phyloP scores from a whole-genome alignment of 2,329 filamentous ascomycete genomes.

The Fusarium sacchari region DNA sequence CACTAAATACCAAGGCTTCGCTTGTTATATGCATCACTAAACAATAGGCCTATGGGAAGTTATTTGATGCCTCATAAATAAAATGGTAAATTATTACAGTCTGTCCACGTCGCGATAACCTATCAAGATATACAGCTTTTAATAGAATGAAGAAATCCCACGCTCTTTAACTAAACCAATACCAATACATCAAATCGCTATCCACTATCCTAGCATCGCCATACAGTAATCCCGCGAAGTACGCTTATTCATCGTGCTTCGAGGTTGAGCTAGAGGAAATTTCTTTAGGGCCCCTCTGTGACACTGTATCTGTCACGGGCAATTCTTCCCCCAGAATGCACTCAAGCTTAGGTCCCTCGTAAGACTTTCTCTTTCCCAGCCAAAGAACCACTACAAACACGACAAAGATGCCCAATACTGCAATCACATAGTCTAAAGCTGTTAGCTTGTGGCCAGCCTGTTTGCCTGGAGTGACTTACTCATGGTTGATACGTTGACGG shows the following conservation, averaged over 20 bases:
- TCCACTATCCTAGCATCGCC: background rate
- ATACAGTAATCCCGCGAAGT: background rate
- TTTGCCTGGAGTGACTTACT: constrained; percentile 3
- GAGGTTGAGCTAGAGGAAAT: constrained; percentile 10
- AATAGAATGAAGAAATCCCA: background rate
- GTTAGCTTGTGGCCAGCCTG: background rate
- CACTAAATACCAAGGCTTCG: background rate
- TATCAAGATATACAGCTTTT: background rate
- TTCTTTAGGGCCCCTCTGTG: constrained; percentile 2
- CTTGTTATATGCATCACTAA: background rate
- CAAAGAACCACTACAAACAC: constrained; percentile 26
- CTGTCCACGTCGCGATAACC: background rate
- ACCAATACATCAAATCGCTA: too few relatives aligned
- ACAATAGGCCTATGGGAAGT: rapidly evolving
- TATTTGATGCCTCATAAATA: background rate
- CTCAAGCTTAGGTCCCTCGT: constrained; percentile 35
- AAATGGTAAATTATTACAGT: background rate
- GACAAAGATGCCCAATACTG: constrained; percentile 49
- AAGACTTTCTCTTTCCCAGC: constrained; percentile 30
- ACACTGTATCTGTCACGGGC: constrained; percentile 13
- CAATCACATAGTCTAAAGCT: constrained; percentile 49
- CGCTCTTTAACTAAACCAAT: background rate
- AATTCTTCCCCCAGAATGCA: constrained; percentile 32
- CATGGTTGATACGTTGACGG: constrained; percentile 34
- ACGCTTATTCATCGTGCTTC: constrained; percentile 14